These are phyloP conservation scores for Suhomyces prunicola DNA, from an alignment of 805 yeast genomes.

Conservation along the genomic window DNA sequence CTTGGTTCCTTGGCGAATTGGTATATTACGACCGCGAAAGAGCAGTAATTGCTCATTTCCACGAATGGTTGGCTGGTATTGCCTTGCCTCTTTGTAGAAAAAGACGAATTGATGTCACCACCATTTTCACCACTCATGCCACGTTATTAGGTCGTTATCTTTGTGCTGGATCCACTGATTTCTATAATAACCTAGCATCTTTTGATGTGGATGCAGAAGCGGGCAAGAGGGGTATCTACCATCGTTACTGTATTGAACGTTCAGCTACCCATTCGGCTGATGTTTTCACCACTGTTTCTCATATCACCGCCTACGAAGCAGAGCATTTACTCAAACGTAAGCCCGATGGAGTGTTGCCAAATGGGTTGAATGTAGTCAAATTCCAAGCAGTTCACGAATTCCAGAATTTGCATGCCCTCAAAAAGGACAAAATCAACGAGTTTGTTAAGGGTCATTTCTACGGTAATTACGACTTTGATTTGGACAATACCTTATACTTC, in stretches of 20 bases:
- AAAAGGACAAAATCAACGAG: slow-evolving; percentile 89
- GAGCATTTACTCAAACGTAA: slow-evolving; percentile 91
- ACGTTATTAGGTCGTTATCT: slow-evolving; percentile 90
- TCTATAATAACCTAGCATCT: slow-evolving; percentile 81
- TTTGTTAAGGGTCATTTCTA: slow-evolving; percentile 96
- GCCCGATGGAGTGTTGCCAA: slow-evolving; percentile 97
- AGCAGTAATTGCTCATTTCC: slow-evolving; percentile 92
- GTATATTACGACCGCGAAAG: slow-evolving; percentile 79
- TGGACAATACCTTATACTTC: slow-evolving; percentile 90
- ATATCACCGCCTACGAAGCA: slow-evolving; percentile 93
- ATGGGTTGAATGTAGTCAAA: slow-evolving; percentile 92
- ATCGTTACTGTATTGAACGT: slow-evolving; percentile 93
- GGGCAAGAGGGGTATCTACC: slow-evolving; percentile 96
- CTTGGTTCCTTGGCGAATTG: slow-evolving; percentile 96
- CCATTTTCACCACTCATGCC: slow-evolving; percentile 97
- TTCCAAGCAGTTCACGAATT: slow-evolving; percentile 97
- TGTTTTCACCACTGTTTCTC: slow-evolving; percentile 95
- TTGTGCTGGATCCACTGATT: slow-evolving; percentile 96
- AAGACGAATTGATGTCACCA: slow-evolving; percentile 88
- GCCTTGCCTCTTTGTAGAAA: slow-evolving; percentile 90
- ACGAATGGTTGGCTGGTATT: slow-evolving; percentile 98
- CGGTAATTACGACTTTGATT: slow-evolving; percentile 92
- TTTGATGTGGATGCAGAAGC: slow-evolving; percentile 98
- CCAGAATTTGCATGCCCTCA: slow-evolving; percentile 90
- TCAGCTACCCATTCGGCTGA: slow-evolving; percentile 95